phyloP scores from a whole-genome alignment of 345 rosid genomes.

The Populus nigra region DNA sequence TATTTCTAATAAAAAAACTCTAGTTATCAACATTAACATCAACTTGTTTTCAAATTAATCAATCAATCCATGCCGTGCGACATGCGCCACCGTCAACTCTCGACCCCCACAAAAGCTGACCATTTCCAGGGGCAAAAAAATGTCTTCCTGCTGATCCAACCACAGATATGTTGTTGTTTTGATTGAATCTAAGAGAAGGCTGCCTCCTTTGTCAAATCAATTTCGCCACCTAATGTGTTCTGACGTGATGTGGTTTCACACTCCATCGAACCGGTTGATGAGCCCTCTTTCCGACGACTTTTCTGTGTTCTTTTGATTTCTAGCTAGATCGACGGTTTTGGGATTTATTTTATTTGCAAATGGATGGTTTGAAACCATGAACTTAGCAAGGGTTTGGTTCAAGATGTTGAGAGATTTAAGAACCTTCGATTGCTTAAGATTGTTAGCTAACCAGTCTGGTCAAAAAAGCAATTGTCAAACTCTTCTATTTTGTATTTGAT shows the following conservation, averaged over 20 bases:
- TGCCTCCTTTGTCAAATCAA: conserved; percentile 6
- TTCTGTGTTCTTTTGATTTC: not conserved
- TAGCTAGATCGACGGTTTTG: not conserved
- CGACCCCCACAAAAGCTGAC: conserved; percentile 8
- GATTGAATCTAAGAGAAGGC: not conserved
- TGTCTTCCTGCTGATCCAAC: not conserved
- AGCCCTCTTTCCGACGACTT: no score
- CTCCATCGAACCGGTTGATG: no score
- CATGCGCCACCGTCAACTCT: conserved; percentile 8
- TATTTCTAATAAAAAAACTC: not conserved
- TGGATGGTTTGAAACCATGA: not conserved
- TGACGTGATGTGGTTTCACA: no score
- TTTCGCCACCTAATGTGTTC: not conserved
- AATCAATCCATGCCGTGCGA: not conserved
- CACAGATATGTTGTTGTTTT: not conserved
- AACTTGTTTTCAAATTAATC: not conserved
- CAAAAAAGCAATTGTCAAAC: not conserved
- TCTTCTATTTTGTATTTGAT: not conserved
- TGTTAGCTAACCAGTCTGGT: not conserved
- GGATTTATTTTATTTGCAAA: not conserved
- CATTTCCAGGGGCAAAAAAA: not conserved
- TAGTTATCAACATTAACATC: not conserved
- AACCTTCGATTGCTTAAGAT: not conserved
- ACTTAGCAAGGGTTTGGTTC: not conserved
- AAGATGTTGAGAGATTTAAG: not conserved